A percentile compares a stretch with the other conserved stretches of the same genome.
phyloP scores from a whole-genome alignment of 1,139 yeast species.

The Saccharomycopsis hybrid region DNA sequence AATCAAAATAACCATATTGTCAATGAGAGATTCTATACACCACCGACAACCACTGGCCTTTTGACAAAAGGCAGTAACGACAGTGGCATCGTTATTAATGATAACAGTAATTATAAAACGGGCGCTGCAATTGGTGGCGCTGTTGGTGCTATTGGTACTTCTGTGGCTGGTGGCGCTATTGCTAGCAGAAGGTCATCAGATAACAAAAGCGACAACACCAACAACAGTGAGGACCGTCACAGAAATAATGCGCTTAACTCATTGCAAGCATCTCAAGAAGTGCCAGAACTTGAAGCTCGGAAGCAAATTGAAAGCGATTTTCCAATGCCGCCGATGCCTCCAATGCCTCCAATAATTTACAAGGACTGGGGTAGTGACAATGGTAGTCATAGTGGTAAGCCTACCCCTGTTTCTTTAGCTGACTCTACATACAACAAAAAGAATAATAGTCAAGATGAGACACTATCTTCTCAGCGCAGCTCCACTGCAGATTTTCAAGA shows the following conservation, averaged over 20 bases:
- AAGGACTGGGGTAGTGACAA: not conserved
- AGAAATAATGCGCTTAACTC: not conserved
- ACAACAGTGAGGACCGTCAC: not conserved
- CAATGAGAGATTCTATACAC: slow-evolving; percentile 11
- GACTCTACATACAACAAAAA: no score
- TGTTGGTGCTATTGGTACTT: no score
- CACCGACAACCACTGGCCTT: slow-evolving; percentile 3
- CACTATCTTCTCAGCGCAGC: not conserved
- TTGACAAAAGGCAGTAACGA: not conserved
- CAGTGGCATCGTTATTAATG: no score
- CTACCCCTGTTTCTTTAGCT: no score
- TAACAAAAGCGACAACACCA: slow-evolving; percentile 1
- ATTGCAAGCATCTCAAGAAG: not conserved
- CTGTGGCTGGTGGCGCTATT: no score
- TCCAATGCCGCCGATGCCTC: not conserved
- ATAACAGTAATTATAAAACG: no score
- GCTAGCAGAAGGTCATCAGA: not conserved
- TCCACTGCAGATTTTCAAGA: not conserved
- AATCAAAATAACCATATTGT: not conserved
- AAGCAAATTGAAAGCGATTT: no score
- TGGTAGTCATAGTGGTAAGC: no score
- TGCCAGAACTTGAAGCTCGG: not conserved
- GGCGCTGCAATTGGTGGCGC: no score
- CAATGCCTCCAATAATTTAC: not conserved
- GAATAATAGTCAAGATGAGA: no score